A percentile compares a stretch with the other conserved stretches of the same genome.
Conservation (phyloP, 2,329 filamentous ascomycete genomes). For the Pseudogymnoascus verrucosus region DNA sequence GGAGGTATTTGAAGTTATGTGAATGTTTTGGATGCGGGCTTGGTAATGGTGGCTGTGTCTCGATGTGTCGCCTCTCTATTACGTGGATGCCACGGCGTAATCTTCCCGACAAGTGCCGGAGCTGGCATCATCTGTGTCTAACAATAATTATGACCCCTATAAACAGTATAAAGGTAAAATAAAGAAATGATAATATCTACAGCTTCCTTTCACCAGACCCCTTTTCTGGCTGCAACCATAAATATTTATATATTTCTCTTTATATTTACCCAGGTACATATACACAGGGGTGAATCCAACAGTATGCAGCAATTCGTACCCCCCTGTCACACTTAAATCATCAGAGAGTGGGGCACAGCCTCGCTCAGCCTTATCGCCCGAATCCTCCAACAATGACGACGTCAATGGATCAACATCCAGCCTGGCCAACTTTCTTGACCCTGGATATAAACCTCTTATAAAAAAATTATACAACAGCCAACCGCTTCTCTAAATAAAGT, state of each 20-base stretch:
- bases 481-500: not conserved
- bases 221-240: not conserved
- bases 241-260: not conserved
- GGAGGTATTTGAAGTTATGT: not conserved
- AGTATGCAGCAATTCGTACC: not conserved
- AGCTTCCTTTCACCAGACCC: not conserved
- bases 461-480: not conserved
- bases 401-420: not conserved
- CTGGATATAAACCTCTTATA: not conserved
- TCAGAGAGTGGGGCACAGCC: not conserved
- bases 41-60: constrained; percentile 2
- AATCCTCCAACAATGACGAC: not conserved
- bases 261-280: not conserved
- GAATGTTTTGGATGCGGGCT: not conserved
- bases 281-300: not conserved
- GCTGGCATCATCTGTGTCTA: not conserved
- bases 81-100: not conserved
- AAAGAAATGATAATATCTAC: not conserved
- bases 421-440: not conserved
- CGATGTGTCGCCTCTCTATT: not conserved
- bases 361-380: not conserved
- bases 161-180: not conserved
- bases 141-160: not conserved
- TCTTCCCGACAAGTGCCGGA: not conserved
- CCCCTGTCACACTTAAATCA: not conserved